Evolutionary conservation across 805 yeast species (phyloP), one percentile per base, ranked within the genome.

Genomic region (Wickerhamomyces kurtzmanii): DNA sequence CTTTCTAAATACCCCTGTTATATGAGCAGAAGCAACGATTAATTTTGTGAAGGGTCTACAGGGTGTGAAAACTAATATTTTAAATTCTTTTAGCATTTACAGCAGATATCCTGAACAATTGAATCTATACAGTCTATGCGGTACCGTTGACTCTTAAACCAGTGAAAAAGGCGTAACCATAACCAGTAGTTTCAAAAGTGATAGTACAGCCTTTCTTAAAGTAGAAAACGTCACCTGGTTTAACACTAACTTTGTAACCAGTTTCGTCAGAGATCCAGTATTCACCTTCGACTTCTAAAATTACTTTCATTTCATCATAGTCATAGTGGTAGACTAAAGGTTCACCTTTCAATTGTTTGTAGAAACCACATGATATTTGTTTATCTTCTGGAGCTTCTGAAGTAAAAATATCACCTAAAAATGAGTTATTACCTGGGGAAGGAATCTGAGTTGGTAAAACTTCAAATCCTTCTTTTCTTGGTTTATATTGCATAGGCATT

Each of bases 261-360:
- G 73, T 62, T 57, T 75, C 83, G 42, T 77, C 85, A 31, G 69
- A 44, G 38, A 77, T 61, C 31, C 58, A 59, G 61, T 71, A 75
- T 47, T 71, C 74, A 39, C 83, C 85, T 42, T 68, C 73, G 33
- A 72, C 77, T 52, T 75, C 80, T 37, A 77, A 60, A 51, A 73
- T 65, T 43, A 77, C 61, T 57, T 77, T 77, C 76, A 71, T 72
- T 58, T 75, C 85, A 47, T 77, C 82, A 55, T 75, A 70, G 45
- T 55, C 58, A 57, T 77, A 77, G 31, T 59, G 52, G 65, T 77
- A 77, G n/a, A 69, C 81, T 47, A 77, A 64, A 27, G 78, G 70
- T 50, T 70, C 75, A 33, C 85, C 85, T 31, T 59, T 57, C 51
- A 73, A 78, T 55, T 77, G 84, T 45, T 61, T 66, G 67, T 71